Evolutionary conservation across 2,329 filamentous ascomycete species (phyloP), one percentile per base, ranked within the genome.

Genomic region (Fusarium hainanense): DNA sequence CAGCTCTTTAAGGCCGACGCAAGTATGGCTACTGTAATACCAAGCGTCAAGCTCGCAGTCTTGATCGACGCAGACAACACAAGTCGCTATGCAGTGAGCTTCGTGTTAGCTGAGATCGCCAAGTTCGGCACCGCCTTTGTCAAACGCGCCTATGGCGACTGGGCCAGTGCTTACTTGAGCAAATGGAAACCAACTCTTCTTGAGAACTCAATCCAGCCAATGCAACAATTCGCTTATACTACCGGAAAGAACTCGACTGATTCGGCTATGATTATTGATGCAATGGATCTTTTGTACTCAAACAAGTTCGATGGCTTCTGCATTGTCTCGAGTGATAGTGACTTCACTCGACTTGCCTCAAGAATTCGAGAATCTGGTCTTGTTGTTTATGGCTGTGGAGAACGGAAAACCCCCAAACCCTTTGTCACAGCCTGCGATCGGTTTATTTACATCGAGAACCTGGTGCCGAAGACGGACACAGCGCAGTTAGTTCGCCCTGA

Each of bases 151-250:
- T 79, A 80, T 40, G 77, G 78, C 21, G 79, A 80, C 61, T 80
- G 78, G 78, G 79, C 79, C 0, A 70, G 51, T 12, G 58, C 63
- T 10, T 44, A 13, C 7, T 65, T 80, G 0, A 71, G 46, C 8
- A 62, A 72, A 11, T 80, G 78, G 78, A 80, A 79, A 18, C 58
- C 70, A 3, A 58, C 68, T 2, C 78, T 80, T 2, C 76, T 79
- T 1, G 58, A 63, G 6, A 72, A 77, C 21, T 78, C 77, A 0
- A 79, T 79, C 27, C 77, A 79, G 59, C 79, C 78, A 0, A 76
- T 80, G 4, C 78, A 80, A 59, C 79, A 80, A 54, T 80, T 80
- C 23, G 73, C 77, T 4, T 80, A 79, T 43, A 80, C 79, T 0
- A 44, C 63, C 0, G 77, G 78, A n/a, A 80, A 80, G 50, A 80